Evolutionary conservation across 768 basidiomycete species (phyloP).

Genomic region (Chalciporus piperatus): DNA sequence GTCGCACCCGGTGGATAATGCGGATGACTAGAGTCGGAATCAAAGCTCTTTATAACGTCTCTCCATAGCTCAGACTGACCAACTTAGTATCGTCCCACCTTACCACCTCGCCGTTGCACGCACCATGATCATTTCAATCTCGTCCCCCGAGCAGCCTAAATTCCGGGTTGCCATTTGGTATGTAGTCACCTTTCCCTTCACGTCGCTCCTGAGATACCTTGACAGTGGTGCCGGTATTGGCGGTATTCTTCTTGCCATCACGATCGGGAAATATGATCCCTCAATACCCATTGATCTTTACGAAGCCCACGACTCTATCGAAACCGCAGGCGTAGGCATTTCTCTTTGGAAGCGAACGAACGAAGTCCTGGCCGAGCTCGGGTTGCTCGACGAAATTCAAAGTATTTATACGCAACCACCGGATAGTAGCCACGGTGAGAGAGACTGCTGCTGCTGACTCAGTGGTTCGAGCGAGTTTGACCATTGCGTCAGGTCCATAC

Average conservation of each 20-base stretch:
- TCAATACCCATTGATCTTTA: conserved; percentile 42
- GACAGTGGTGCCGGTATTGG: conserved; percentile 39
- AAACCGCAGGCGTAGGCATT: conserved; percentile 41
- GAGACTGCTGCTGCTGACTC: background rate
- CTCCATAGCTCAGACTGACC: no score
- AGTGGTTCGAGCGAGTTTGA: conserved; percentile 6
- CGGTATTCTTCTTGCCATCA: conserved; percentile 41
- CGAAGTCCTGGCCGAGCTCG: conserved; percentile 43
- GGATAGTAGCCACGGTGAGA: conserved; percentile 14
- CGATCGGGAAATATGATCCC: conserved; percentile 33
- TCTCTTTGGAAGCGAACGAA: conserved; percentile 47
- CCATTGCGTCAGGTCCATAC: conserved; percentile 16
- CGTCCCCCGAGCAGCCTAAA: conserved; percentile 1
- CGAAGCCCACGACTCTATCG: conserved; percentile 42
- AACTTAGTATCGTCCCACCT: background rate
- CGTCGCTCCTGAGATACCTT: background rate
- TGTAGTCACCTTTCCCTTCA: background rate
- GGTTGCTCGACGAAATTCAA: conserved; percentile 35
- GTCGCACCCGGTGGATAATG: background rate
- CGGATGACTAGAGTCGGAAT: background rate
- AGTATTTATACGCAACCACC: conserved; percentile 12
- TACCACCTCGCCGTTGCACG: background rate
- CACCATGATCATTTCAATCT: background rate
- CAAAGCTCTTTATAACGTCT: conserved; percentile 9
- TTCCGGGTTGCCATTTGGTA: conserved; percentile 26